Evolutionary conservation across 257 asterid genomes (phyloP), one percentile per base, ranked within the genome.

Genomic region (Penstemon davidsonii): DNA sequence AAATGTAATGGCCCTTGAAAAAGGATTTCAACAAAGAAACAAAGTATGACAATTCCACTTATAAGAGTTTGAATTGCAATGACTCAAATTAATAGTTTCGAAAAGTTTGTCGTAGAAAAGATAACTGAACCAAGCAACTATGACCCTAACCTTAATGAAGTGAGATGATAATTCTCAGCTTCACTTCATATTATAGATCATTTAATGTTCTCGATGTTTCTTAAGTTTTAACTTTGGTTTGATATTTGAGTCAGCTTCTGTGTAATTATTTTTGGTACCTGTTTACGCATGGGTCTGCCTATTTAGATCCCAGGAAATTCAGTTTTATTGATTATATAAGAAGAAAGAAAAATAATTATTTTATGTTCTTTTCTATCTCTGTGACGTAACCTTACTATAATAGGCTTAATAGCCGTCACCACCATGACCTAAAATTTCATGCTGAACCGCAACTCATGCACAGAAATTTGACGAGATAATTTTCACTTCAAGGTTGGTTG

Each of bases 371-470:
- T 64, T 12, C 7, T 10, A 25, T 25, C 33, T n/a, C 37, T 49
- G 19, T 58, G 36, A 8, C 33, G 39, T 19, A 2, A 19, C 49
- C 33, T 13, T 59, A 10, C 33, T 25, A 25, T 25, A 58, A 9
- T 15, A 15, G 18, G 18, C 18, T 15, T 15, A 15, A 15, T 39
- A 37, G 33, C 49, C 44, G 5, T 7, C 55, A 8, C 59, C 13
- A 64, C 8, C 57, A 5, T 1, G 18, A 55, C 64, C 33, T 6
- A 38, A 19, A 36, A 67, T 54, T 55, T 53, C 39, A 42, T 19
- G 43, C 40, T 42, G 62, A 44, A 52, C 9, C 42, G 50, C 59
- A 47, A 64, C 69, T 64, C 41, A 4, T 5, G 53, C 42, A 62
- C 3, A 36, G 12, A 50, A 25, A 25, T 4, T 49, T 47, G 12